Base-by-base conservation (phyloP, 2,329 filamentous ascomycete genomes). In the Magnaporthiopsis incrustans region DNA sequence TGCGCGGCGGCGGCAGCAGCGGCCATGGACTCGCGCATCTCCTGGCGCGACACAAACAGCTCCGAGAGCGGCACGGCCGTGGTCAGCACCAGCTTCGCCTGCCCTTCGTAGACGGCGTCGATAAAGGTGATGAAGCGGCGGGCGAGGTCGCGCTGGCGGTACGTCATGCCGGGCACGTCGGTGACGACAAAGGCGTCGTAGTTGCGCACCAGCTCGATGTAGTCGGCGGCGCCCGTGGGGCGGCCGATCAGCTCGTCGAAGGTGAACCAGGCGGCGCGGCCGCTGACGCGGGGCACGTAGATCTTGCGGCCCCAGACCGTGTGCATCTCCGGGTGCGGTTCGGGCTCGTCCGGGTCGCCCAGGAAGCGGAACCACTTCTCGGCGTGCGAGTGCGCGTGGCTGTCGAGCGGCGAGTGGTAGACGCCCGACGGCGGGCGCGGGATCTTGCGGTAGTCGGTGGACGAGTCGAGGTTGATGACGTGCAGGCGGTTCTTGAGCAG, bases 371-470 rank as follows among this genome's bases (percentile, higher is more conserved):
- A 97, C 95, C 95, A 99, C 75, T 94, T 94, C 69, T 97, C 87
- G 22, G 92, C 91, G 73, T 99, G 95, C 0, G 86, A 85, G 14
- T 83, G 76, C 4, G 95, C 93, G 62, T 89, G 87, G 11, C 82
- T 81, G 74, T 94, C 92, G 2, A 98, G 86, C 0, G 92, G 90
- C 65, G 92, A 88, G 78, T 98, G 91, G 76, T 98, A 99, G 25
- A 99, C 95, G 53, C 91, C 94, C 0, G 92, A 96, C 0, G 93
- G 89, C 2, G 95, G 95, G 0, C 95, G 87, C 1, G 94, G 92
- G 64, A 99, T 96, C 77, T 97, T 98, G 71, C 95, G 91, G 79
- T 99, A 99, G 77, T 99, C 95, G 53, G 93, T 99, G 5, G 89
- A 88, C 2, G 92, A 97, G 78, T 99, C 91, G 65, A 99, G 87